phyloP scores from a whole-genome alignment of 371 early-diverging fungal species.

The Rhizopus delemar region DNA sequence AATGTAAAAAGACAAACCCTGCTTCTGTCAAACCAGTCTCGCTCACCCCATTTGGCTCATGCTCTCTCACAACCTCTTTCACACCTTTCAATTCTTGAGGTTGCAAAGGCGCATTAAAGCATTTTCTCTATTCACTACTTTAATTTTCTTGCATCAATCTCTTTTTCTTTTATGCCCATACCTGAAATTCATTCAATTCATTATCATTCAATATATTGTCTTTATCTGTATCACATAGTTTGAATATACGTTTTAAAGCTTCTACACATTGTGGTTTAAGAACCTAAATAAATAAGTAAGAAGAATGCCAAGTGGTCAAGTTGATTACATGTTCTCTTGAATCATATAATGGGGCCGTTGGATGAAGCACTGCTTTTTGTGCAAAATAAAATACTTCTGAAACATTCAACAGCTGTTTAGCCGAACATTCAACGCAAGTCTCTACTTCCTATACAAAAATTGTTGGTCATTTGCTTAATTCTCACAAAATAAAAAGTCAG shows the following conservation, averaged over 20 bases:
- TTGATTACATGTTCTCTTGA: slow-evolving; percentile 78
- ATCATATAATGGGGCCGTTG: slow-evolving; percentile 95
- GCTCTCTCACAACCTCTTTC: slow-evolving; percentile 88
- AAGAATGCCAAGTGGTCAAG: too few species aligned
- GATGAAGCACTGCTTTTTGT: slow-evolving; percentile 96
- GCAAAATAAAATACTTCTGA: slow-evolving; percentile 99
- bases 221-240: slow-evolving; percentile 91
- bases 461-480: too few species aligned
- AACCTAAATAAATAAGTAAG: slow-evolving; percentile 25
- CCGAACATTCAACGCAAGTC: slow-evolving; percentile 96
- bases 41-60: slow-evolving; percentile 84
- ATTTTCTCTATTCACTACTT: slow-evolving; percentile 66
- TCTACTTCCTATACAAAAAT: slow-evolving; percentile 82
- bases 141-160: too few species aligned
- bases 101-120: slow-evolving; percentile 93
- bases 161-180: slow-evolving; percentile 21
- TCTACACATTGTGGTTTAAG: slow-evolving; percentile 89
- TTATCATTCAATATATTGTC: slow-evolving; percentile 88
- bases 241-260: slow-evolving; percentile 90
- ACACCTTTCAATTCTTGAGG: slow-evolving; percentile 93
- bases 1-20: slow-evolving; percentile 91
- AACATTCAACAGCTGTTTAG: slow-evolving; percentile 91
- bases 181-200: slow-evolving; percentile 96
- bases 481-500: too few species aligned
- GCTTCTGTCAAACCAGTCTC: slow-evolving; percentile 82